Evolutionary conservation across 768 basidiomycete species (phyloP), one percentile per base, ranked within the genome.

Genomic region (Termitomyces sp.): DNA sequence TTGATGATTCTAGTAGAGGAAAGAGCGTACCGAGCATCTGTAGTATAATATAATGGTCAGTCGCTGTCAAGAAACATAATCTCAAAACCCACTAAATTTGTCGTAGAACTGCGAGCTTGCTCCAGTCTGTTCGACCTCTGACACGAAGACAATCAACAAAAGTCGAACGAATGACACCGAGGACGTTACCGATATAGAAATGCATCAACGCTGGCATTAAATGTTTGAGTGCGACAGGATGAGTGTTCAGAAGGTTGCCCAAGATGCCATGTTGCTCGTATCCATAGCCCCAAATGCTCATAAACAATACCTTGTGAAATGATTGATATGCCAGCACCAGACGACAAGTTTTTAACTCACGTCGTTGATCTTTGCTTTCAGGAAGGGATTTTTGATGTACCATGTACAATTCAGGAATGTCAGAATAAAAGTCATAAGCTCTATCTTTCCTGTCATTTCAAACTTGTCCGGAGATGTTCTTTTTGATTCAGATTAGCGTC

Each of bases 41-140:
- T 17, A 46, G 17, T 11, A 29, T 14, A 9, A 38, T 11, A 29
- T 14, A 9, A 38, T 38, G 16, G 43, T 38, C 44, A 37, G 42
- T 44, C n/a, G 43, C 17, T 19, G 37, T 16, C 23, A 16, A 27
- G 32, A 52, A 46, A 23, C 29, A 44, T 51, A 31, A 48, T 62
- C 56, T 48, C n/a, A 17, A 4, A 16, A 82, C 89, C 62, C 66
- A 92, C 91, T 91, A 67, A 95, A 96, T 85, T 97, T 95, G 71
- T 97, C 96, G 73, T 97, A 98, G 74, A 99, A 98, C 67, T 98
- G 96, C 0, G 95, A 96, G 67, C 95, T 96, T 21, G 95, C 92
- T 31, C 97, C 97, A 0, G 97, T 99, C 64, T 90, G 89, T 70
- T 99, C 97, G 44, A 98, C 95, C 82, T 98, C 96, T 96, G 68